Evolutionary conservation across 225 moss, liverwort and hornwort species (phyloP).

Genomic region (Neckera pumila): DNA sequence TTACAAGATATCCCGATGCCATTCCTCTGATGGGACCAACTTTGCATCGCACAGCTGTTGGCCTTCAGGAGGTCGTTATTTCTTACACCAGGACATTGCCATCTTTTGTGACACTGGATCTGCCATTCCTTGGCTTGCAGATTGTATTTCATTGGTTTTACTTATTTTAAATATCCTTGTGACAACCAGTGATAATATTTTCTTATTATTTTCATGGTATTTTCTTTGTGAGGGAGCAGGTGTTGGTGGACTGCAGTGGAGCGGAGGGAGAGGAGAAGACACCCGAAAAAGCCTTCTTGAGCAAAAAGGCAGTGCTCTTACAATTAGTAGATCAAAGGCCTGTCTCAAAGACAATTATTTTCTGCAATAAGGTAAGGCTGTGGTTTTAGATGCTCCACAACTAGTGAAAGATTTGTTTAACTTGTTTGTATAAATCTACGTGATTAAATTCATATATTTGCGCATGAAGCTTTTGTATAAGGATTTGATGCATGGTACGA

Average conservation of each 20-base stretch:
- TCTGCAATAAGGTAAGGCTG: conserved; percentile 81
- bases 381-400: not conserved
- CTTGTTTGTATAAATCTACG: not conserved
- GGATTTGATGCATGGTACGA: not conserved
- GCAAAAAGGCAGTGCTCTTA: conserved; percentile 70
- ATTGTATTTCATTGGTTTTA: not conserved
- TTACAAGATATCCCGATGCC: conserved; percentile 85
- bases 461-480: not conserved
- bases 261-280: conserved; percentile 86
- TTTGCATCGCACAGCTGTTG: conserved; percentile 80
- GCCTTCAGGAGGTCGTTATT: conserved; percentile 79
- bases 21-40: conserved; percentile 85
- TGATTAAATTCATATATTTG: not conserved
- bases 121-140: not conserved
- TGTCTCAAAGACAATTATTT: conserved; percentile 84
- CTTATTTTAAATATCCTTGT: not conserved
- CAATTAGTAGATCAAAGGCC: conserved; percentile 82
- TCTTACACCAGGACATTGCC: not conserved
- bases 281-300: conserved; percentile 71
- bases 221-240: conserved; percentile 31
- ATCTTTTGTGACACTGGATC: not conserved
- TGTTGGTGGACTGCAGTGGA: conserved; percentile 93
- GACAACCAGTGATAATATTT: not conserved
- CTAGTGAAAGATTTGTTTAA: not conserved
- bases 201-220: not conserved